Base-by-base conservation (phyloP, 139 green algal genomes). In the Parachlorella kessleri region DNA sequence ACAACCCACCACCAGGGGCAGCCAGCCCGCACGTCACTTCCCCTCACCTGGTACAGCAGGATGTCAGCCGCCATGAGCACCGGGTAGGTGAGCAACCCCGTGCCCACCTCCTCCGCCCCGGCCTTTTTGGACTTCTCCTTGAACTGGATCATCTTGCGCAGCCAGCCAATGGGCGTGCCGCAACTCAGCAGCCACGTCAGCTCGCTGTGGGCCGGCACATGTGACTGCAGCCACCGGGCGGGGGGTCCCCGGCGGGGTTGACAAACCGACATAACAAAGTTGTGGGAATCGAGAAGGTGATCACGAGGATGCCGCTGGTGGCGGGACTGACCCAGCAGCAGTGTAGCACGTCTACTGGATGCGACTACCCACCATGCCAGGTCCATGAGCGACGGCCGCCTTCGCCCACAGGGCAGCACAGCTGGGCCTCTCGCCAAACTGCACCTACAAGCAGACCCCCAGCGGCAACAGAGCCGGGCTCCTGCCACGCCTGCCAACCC, bases 61-160 rank as follows among this genome's bases (percentile, higher is more conserved):
- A 99, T 99, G 87, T 99, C 97, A 32, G 96, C 92, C 14, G 97
- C 97, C 97, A 99, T 99, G 54, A 99, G 91, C n/a, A 98, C 93
- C 3, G 97, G 97, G 88, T 99, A 99, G 30, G 92, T 98, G 70
- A 99, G 90, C 24, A 99, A 93, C 1, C 97, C 97, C 2, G 94
- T 88, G 40, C 91, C 85, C 28, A 99, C 97, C 63, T 83, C 74
- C 72, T 84, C 76, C 36, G 48, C 42, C 70, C 84, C 81, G 67
- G 81, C 80, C 86, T 93, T 92, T 87, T 97, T 96, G 21, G 88
- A 85, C 86, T 99, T 99, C 84, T 99, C 96, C 88, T 99, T 92
- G 89, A 96, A 99, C 83, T 99, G 96, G 71, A 99, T 98, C 96
- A 99, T 99, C 65, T 92, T 88, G 35, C 94, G 86, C 24, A 99